Base-by-base conservation (phyloP, 495 filamentous ascomycete genomes). In the Tuber calosporum region DNA sequence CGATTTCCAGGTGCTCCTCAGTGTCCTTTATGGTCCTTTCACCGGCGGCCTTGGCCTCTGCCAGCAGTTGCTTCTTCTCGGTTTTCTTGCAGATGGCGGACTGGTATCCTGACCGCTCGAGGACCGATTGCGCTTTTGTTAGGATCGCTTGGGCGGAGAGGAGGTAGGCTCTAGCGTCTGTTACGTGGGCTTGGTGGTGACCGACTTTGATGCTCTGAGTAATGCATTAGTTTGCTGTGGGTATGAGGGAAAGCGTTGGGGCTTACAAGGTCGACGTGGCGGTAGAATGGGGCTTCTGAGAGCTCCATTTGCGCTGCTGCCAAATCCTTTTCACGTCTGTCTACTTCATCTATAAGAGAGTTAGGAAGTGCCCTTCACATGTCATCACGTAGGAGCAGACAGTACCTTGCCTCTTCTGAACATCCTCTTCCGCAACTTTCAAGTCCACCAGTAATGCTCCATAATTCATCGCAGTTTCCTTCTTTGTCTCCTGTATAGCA, bases 381-480 rank as follows among this genome's bases (percentile, higher is more conserved):
- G 67, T 42, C 19, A n/a, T 34, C 45, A 11, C 4, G 4, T 20
- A 38, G 34, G 36, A 19, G 38, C 20, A n/a, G 69, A 58, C 26
- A 11, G 19, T 70, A 77, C 75, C 67, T 72, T 70, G 75, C n/a
- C 73, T 73, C 39, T 42, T 66, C n/a, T 34, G 38, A 9, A 20
- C 45, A 20, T 76, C 30, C 34, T 73, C 39, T 34, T 77, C 71
- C 9, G 71, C 74, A 58, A 66, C 37, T 73, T 71, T 68, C 11
- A 78, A 37, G 53, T 77, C 74, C 36, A 67, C 41, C 62, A 77
- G 66, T 1, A 78, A 34, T 20, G 68, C 72, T 19, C 77, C 77
- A 71, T 69, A 79, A 34, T 36, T 74, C 15, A 69, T 67, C n/a
- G 74, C 74, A 15, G 77, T 77, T 69, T 77, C 72, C 71, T 79